These are phyloP conservation scores for Proliferodiscus dingleyae DNA, from an alignment of 2,329 filamentous ascomycete species.

Conservation along the genomic window DNA sequence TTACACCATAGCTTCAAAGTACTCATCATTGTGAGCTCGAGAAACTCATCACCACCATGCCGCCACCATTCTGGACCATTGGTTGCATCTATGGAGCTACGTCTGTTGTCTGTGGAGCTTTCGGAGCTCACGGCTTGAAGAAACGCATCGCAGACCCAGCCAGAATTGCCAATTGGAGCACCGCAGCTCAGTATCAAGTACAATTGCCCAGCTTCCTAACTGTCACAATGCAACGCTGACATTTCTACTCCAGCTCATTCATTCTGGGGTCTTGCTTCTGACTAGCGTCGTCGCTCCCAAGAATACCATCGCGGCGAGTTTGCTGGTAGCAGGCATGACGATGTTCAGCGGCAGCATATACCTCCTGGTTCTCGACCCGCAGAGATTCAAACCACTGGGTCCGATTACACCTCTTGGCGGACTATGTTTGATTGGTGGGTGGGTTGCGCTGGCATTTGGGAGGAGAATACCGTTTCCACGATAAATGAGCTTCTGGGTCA, in stretches of 20 bases:
- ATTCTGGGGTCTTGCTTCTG: constrained; percentile 56
- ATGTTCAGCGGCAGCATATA: constrained; percentile 65
- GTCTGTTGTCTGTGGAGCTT: constrained; percentile 58
- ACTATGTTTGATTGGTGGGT: constrained; percentile 59
- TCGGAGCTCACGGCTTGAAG: constrained; percentile 64
- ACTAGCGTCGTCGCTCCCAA: constrained; percentile 46
- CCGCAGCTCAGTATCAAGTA: constrained; percentile 65
- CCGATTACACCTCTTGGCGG: constrained; percentile 63
- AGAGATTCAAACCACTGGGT: constrained; percentile 53
- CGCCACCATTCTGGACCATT: constrained; percentile 51
- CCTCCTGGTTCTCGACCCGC: constrained; percentile 56
- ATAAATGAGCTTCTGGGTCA: constrained; percentile 5
- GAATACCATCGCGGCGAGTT: constrained; percentile 49
- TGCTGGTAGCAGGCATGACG: constrained; percentile 62
- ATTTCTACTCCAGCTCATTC: constrained; percentile 47
- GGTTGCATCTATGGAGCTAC: constrained; percentile 59
- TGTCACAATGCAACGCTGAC: not conserved
- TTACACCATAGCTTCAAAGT: no score
- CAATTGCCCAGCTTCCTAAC: constrained; percentile 1
- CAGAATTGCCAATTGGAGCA: constrained; percentile 55
- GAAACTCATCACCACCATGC: constrained; percentile 18
- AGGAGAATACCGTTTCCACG: constrained; percentile 35
- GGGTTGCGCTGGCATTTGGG: constrained; percentile 23
- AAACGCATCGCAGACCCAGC: constrained; percentile 53
- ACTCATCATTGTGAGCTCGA: no score